phyloP scores from a whole-genome alignment of 2,329 filamentous ascomycete species.

The Aspergillus ochraceoroseus region DNA sequence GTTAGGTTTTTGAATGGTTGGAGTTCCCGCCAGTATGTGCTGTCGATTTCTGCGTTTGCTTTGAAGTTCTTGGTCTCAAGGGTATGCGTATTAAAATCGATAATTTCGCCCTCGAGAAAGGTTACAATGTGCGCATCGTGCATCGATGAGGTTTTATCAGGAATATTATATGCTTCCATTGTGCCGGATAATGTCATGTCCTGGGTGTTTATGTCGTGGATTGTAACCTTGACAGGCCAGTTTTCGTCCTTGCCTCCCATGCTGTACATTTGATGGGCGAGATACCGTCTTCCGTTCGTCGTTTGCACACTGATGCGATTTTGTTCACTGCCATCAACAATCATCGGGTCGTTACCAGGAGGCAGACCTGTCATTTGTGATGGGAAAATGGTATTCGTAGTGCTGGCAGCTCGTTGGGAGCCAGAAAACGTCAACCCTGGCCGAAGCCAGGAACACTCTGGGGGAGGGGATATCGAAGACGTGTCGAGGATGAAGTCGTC shows the following conservation, averaged over 20 bases:
- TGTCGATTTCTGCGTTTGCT: conserved; percentile 45
- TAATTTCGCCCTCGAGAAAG: conserved; percentile 64
- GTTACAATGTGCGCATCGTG: conserved; percentile 54
- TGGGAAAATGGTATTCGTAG: conserved; percentile 29
- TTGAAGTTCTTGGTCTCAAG: conserved; percentile 48
- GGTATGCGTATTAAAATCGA: conserved; percentile 55
- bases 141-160: conserved; percentile 46
- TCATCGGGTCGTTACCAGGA: conserved; percentile 31
- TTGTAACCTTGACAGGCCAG: conserved; percentile 64
- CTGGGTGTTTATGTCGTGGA: conserved; percentile 58
- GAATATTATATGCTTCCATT: conserved; percentile 67
- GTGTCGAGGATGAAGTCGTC: conserved; percentile 58
- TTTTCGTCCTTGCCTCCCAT: conserved; percentile 48
- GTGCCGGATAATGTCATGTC: conserved; percentile 61
- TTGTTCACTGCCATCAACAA: conserved; percentile 34
- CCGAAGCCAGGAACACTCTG: conserved; percentile 58
- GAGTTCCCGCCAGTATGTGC: conserved; percentile 47
- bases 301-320: conserved; percentile 38
- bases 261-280: conserved; percentile 28
- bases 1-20: conserved; percentile 46
- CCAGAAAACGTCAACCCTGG: conserved; percentile 59
- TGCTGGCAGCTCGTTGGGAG: conserved; percentile 53
- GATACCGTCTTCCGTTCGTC: conserved; percentile 35
- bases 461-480: conserved; percentile 46
- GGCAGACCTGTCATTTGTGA: conserved; percentile 26